Conservation (phyloP, 768 basidiomycete species). For the Trametes cubensis region DNA sequence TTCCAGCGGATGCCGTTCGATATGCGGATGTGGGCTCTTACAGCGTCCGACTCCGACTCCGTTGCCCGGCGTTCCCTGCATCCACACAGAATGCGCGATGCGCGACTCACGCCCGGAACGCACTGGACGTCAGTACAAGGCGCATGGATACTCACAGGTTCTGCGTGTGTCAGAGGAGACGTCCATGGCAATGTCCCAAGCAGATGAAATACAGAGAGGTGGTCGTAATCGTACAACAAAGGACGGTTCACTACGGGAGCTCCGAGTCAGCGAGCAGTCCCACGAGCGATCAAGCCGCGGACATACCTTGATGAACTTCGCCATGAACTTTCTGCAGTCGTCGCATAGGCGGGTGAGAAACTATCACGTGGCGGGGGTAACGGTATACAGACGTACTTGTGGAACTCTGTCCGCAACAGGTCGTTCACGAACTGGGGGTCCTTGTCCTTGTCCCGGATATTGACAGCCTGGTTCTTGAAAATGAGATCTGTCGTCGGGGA, state of each 20-base stretch:
- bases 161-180: neutral
- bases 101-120: too few species aligned
- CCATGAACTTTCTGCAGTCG: conserved; percentile 79
- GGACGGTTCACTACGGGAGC: conserved; percentile 10
- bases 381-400: conserved; percentile 62
- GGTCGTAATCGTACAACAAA: conserved; percentile 12
- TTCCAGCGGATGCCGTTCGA: too few species aligned
- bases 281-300: neutral
- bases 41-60: too few species aligned
- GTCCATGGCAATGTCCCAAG: neutral
- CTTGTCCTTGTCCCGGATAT: conserved; percentile 58
- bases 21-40: too few species aligned
- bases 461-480: conserved; percentile 97
- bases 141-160: too few species aligned
- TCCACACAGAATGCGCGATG: too few species aligned
- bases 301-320: conserved; percentile 83
- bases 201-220: neutral
- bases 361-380: neutral
- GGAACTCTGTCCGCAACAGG: conserved; percentile 89
- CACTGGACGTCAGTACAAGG: too few species aligned
- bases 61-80: too few species aligned
- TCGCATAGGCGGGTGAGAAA: neutral
- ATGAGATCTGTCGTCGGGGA: conserved; percentile 70
- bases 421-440: conserved; percentile 93
- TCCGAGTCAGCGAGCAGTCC: neutral